These are phyloP conservation scores for Helichrysum umbraculigerum DNA, from an alignment of 129 eudicot species.

Conservation along the genomic window DNA sequence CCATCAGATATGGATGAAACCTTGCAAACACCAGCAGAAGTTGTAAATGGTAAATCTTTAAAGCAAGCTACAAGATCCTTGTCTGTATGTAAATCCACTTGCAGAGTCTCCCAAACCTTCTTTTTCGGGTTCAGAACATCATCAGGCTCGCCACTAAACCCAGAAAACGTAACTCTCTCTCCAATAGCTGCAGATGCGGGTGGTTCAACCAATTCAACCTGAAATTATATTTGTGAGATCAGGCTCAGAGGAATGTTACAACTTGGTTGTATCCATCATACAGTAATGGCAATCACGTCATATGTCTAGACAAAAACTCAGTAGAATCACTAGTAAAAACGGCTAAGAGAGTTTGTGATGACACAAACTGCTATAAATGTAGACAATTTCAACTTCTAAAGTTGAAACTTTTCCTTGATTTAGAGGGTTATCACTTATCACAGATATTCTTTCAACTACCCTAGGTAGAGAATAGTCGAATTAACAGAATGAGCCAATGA, in stretches of 20 bases:
- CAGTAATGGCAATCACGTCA: not conserved
- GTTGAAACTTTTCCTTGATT: not conserved
- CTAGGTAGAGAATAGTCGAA: not conserved
- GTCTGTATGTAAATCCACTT: constrained; percentile 66
- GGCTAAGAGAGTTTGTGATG: not conserved
- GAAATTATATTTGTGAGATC: constrained; percentile 19
- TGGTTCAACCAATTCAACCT: constrained; percentile 97
- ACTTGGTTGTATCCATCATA: not conserved
- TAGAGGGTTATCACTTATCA: not conserved
- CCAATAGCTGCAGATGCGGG: constrained; percentile 69
- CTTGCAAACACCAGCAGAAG: constrained; percentile 88
- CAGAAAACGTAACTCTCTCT: constrained; percentile 65
- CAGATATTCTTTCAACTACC: not conserved
- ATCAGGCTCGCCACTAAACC: constrained; percentile 73
- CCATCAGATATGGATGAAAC: constrained; percentile 69
- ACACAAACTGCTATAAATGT: not conserved
- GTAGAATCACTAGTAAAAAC: not conserved
- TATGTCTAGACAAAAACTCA: not conserved
- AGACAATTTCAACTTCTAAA: not conserved
- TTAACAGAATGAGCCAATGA: constrained; percentile 1
- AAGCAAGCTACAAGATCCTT: constrained; percentile 69
- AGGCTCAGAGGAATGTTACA: not conserved
- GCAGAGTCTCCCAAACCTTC: constrained; percentile 90
- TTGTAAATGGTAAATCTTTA: constrained; percentile 77
- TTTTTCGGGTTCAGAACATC: constrained; percentile 89